Conservation (phyloP, 169 alveolate species). For the Plasmodium yoelii region DNA sequence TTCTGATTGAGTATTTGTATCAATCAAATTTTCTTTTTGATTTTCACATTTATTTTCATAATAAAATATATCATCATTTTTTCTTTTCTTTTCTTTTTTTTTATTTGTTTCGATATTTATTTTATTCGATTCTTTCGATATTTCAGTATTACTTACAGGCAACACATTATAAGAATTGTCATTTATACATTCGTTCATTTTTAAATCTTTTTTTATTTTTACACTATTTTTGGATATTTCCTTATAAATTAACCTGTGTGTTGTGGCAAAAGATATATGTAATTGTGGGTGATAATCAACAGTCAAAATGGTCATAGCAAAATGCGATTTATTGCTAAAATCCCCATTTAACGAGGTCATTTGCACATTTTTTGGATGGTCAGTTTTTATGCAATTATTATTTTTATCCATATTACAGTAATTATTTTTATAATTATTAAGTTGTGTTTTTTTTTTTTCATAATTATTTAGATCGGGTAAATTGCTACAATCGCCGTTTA, state of each 20-base stretch:
- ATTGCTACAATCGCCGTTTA: background rate
- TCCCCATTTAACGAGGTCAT: too few species aligned
- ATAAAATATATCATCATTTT: background rate
- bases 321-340: background rate
- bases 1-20: background rate
- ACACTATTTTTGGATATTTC: conserved; percentile 18
- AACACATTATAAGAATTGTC: background rate
- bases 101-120: background rate
- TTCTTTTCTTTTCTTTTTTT: background rate
- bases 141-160: background rate
- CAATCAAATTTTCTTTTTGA: background rate
- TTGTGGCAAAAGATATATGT: conserved; percentile 62
- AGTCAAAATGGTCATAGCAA: conserved; percentile 35
- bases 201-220: too few species aligned
- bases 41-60: background rate
- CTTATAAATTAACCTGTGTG: conserved; percentile 35
- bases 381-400: background rate
- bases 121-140: background rate
- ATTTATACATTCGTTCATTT: background rate
- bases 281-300: conserved; percentile 62
- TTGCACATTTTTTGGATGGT: background rate
- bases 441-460: background rate
- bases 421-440: background rate
- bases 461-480: background rate
- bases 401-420: background rate